Percentiles rank a stretch among this genome's conserved stretches.
phyloP scores from a whole-genome alignment of 768 basidiomycete species.

The Mycena latifolia region DNA sequence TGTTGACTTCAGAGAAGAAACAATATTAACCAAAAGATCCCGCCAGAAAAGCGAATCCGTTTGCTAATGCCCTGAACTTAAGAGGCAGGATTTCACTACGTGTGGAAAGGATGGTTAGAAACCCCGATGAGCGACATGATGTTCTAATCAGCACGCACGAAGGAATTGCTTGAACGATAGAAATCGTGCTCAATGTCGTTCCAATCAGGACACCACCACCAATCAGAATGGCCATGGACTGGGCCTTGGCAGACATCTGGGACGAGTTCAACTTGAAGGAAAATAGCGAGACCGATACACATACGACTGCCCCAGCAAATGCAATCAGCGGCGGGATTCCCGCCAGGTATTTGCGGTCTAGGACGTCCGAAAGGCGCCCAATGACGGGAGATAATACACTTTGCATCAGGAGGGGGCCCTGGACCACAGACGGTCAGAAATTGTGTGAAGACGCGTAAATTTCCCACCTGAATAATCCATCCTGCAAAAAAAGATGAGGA shows the following conservation, averaged over 20 bases:
- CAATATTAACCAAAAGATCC: conserved; percentile 33
- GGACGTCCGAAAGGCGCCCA: conserved; percentile 36
- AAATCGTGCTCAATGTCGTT: conserved; percentile 35
- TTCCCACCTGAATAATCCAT: conserved; percentile 34
- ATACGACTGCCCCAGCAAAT: conserved; percentile 36
- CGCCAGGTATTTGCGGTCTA: conserved; percentile 37
- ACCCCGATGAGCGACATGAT: not conserved
- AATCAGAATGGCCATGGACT: conserved; percentile 35
- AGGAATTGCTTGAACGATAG: conserved; percentile 38
- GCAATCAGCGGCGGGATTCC: conserved; percentile 36
- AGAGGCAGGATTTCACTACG: conserved; percentile 34
- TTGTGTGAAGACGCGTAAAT: not conserved
- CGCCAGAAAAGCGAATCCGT: conserved; percentile 37
- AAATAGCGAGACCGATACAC: not conserved
- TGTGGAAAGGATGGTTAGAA: not conserved
- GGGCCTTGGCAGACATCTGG: conserved; percentile 36
- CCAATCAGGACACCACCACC: conserved; percentile 36
- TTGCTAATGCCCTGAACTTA: conserved; percentile 36
- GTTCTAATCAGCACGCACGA: conserved; percentile 12
- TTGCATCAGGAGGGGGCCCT: conserved; percentile 38
- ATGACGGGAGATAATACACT: conserved; percentile 33
- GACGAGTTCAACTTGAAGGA: not conserved
- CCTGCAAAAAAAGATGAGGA: conserved; percentile 21
- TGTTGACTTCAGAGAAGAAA: not conserved
- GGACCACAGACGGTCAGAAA: too few relatives aligned